phyloP scores from a whole-genome alignment of 208 protist genomes.

The Tetramitus jugosus region DNA sequence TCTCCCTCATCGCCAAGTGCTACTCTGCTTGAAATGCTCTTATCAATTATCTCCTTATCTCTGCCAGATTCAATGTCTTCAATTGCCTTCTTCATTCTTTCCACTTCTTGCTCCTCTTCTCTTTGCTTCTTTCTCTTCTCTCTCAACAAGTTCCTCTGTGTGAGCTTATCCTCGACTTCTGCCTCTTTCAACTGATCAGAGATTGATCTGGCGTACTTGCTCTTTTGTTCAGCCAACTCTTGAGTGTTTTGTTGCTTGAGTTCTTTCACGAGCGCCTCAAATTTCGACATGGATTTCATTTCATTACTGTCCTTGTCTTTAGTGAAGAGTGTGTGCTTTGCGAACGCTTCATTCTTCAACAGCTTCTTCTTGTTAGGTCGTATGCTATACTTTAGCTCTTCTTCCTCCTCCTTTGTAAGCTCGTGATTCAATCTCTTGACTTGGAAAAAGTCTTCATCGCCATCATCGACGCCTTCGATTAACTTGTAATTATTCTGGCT shows the following conservation, averaged over 20 bases:
- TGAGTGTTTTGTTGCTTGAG: background rate
- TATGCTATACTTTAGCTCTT: background rate
- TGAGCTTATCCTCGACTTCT: background rate
- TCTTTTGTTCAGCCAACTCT: background rate
- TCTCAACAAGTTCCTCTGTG: background rate
- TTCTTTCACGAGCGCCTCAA: background rate
- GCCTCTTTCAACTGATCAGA: background rate
- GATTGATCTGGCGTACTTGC: background rate
- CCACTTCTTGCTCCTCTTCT: background rate
- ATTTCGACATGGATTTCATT: background rate
- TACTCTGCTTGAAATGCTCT: background rate
- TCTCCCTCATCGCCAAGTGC: background rate
- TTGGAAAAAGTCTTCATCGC: conserved; percentile 9
- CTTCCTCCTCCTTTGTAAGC: background rate
- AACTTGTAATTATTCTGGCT: background rate
- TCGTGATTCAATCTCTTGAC: background rate
- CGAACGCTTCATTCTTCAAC: background rate
- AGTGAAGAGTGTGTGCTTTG: conserved; percentile 13
- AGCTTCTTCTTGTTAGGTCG: background rate
- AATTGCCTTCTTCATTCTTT: background rate
- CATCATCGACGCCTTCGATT: background rate
- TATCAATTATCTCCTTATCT: background rate
- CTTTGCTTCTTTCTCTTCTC: background rate
- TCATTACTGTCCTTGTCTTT: background rate
- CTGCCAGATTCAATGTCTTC: background rate